These are phyloP conservation scores for Hericium erinaceus DNA, from an alignment of 768 basidiomycete genomes.

Conservation along the genomic window DNA sequence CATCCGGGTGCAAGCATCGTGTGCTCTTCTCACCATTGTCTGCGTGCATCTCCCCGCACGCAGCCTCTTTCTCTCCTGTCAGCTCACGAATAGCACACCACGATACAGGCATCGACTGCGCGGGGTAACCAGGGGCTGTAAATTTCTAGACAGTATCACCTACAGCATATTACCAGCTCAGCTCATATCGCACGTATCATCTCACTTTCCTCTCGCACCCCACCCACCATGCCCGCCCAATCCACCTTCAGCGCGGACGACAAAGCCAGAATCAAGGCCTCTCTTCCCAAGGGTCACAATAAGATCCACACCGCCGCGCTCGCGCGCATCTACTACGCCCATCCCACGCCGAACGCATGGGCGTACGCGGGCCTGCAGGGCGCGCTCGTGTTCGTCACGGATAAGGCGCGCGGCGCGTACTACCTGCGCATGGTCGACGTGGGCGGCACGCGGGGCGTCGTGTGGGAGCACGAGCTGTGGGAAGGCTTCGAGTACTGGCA, in stretches of 20 bases:
- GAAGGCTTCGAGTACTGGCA: constrained; percentile 70
- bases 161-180: too few relatives aligned
- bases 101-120: too few relatives aligned
- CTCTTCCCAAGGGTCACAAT: constrained; percentile 43
- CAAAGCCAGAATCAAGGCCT: constrained; percentile 64
- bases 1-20: too few relatives aligned
- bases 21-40: too few relatives aligned
- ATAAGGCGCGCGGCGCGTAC: constrained; percentile 45
- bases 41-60: too few relatives aligned
- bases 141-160: too few relatives aligned
- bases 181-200: neutral
- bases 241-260: constrained; percentile 67
- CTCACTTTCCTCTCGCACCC: neutral
- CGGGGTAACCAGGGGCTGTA: too few relatives aligned
- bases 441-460: constrained; percentile 71
- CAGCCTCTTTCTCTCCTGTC: too few relatives aligned
- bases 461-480: constrained; percentile 93
- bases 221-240: constrained; percentile 53
- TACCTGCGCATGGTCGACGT: constrained; percentile 80
- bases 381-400: constrained; percentile 63
- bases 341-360: constrained; percentile 72
- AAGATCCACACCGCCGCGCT: constrained; percentile 80
- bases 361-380: constrained; percentile 84
- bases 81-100: too few relatives aligned
- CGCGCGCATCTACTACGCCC: constrained; percentile 84